Percentiles rank a stretch among this genome's conserved stretches.
These are phyloP conservation scores for Metarhizium rileyi DNA, from an alignment of 2,329 filamentous ascomycete species.

Conservation along the genomic window DNA sequence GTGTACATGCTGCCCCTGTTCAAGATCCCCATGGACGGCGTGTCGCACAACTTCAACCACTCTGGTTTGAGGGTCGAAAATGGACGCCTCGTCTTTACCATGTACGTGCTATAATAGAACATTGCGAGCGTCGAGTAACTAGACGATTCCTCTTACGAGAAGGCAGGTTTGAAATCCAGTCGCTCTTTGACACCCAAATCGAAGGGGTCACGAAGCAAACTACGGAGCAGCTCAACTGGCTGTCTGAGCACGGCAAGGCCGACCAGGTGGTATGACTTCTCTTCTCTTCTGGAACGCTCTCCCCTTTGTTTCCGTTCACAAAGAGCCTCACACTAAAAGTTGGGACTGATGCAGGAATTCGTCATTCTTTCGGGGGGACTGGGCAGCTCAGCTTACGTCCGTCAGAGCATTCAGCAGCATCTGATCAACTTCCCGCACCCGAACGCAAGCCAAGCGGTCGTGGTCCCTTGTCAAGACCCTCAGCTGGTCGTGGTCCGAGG, in stretches of 20 bases:
- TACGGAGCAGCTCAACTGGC: slow-evolving; percentile 29
- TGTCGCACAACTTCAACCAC: slow-evolving; percentile 30
- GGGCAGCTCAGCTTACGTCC: slow-evolving; percentile 36
- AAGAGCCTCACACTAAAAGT: not conserved
- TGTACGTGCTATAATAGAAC: slow-evolving; percentile 22
- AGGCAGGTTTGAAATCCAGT: slow-evolving; percentile 30
- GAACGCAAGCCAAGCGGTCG: slow-evolving; percentile 24
- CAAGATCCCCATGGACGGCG: slow-evolving; percentile 33
- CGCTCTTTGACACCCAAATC: slow-evolving; percentile 32
- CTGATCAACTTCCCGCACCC: slow-evolving; percentile 24
- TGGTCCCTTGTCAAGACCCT: slow-evolving; percentile 38
- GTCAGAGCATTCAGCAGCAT: slow-evolving; percentile 29
- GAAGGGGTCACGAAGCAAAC: slow-evolving; percentile 29
- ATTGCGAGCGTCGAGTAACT: no score
- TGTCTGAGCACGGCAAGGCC: slow-evolving; percentile 16
- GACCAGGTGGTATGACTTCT: slow-evolving; percentile 29
- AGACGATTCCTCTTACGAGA: no score
- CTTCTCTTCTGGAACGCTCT: no score
- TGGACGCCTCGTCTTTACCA: slow-evolving; percentile 29
- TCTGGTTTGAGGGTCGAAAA: slow-evolving; percentile 26
- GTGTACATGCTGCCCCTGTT: slow-evolving; percentile 31
- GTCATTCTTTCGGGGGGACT: slow-evolving; percentile 36
- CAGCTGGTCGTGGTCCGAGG: slow-evolving; percentile 46
- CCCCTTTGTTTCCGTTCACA: not conserved
- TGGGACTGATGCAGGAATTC: slow-evolving; percentile 21